phyloP scores from a whole-genome alignment of 148 eudicot genomes.

The Nyssa sinensis region DNA sequence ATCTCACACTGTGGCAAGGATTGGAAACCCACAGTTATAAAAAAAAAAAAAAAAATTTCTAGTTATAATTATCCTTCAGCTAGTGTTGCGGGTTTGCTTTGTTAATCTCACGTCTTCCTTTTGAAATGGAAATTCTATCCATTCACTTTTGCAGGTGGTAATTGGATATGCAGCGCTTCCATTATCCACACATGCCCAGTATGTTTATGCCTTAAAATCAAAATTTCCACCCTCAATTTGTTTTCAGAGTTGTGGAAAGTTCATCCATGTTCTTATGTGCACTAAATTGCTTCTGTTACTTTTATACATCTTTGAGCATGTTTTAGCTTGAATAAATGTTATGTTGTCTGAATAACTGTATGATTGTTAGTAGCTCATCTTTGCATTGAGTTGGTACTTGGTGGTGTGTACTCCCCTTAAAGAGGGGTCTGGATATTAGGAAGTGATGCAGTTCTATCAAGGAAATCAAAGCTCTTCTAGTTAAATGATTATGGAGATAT shows the following conservation, averaged over 20 bases:
- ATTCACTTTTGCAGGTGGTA: slow-evolving; percentile 62
- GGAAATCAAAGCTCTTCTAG: too few relatives aligned
- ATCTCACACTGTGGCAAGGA: too few relatives aligned
- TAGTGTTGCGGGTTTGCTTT: not conserved
- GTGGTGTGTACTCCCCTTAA: too few relatives aligned
- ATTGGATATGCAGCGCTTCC: slow-evolving; percentile 92
- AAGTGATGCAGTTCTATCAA: too few relatives aligned
- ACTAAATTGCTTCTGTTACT: not conserved
- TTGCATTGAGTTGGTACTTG: not conserved
- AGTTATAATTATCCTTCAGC: too few relatives aligned
- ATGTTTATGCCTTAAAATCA: slow-evolving; percentile 22
- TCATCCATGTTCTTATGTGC: not conserved
- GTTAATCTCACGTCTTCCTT: slow-evolving; percentile 1
- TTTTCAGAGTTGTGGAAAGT: not conserved
- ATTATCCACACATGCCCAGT: slow-evolving; percentile 86
- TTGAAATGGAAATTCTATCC: slow-evolving; percentile 12
- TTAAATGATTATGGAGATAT: too few relatives aligned
- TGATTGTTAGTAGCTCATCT: not conserved
- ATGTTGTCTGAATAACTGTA: not conserved
- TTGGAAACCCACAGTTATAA: too few relatives aligned
- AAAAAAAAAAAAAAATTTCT: too few relatives aligned
- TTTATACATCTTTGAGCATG: not conserved
- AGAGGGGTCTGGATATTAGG: too few relatives aligned
- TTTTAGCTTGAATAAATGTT: not conserved
- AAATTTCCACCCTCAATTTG: not conserved